Evolutionary conservation across 1,284 basidiomycete species (phyloP).

Genomic region (Afroboletus lepidellus): DNA sequence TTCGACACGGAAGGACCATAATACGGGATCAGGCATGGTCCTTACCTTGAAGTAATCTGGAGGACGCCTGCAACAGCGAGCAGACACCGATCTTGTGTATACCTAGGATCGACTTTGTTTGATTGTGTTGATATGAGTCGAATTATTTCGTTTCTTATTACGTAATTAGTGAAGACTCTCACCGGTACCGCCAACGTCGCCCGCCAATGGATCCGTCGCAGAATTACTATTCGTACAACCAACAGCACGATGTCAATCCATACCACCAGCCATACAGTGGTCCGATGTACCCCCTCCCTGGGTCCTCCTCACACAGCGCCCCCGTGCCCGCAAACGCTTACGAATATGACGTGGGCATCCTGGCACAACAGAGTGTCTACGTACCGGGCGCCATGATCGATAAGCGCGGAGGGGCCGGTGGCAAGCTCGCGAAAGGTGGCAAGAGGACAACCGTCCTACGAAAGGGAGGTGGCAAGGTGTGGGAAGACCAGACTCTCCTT

Average conservation of each 20-base stretch:
- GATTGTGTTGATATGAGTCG: slow-evolving; percentile 27
- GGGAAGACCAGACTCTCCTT: slow-evolving; percentile 96
- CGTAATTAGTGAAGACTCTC: slow-evolving; percentile 12
- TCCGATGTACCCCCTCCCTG: slow-evolving; percentile 67
- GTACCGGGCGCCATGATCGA: slow-evolving; percentile 86
- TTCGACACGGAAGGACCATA: slow-evolving; percentile 1
- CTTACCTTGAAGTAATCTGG: slow-evolving; percentile 57
- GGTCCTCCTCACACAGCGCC: slow-evolving; percentile 64
- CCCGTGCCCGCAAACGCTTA: slow-evolving; percentile 88
- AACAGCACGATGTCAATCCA: slow-evolving; percentile 65
- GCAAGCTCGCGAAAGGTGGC: slow-evolving; percentile 84
- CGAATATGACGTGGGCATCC: slow-evolving; percentile 84
- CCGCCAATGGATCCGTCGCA: slow-evolving; percentile 30
- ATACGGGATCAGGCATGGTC: slow-evolving; percentile 5
- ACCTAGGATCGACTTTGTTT: slow-evolving; percentile 22
- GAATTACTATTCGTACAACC: slow-evolving; percentile 41
- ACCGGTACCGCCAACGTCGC: background rate
- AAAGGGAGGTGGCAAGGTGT: slow-evolving; percentile 92
- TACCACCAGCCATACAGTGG: slow-evolving; percentile 76
- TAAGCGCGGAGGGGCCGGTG: slow-evolving; percentile 79
- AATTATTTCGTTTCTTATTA: slow-evolving; percentile 12
- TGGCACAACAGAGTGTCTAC: slow-evolving; percentile 85
- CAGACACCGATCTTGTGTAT: slow-evolving; percentile 9
- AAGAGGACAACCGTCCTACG: slow-evolving; percentile 93
- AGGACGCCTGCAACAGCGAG: slow-evolving; percentile 39